Percentiles rank a stretch among this genome's conserved stretches.
phyloP scores from a whole-genome alignment of 1,284 basidiomycete genomes.

The Ganoderma boninense region DNA sequence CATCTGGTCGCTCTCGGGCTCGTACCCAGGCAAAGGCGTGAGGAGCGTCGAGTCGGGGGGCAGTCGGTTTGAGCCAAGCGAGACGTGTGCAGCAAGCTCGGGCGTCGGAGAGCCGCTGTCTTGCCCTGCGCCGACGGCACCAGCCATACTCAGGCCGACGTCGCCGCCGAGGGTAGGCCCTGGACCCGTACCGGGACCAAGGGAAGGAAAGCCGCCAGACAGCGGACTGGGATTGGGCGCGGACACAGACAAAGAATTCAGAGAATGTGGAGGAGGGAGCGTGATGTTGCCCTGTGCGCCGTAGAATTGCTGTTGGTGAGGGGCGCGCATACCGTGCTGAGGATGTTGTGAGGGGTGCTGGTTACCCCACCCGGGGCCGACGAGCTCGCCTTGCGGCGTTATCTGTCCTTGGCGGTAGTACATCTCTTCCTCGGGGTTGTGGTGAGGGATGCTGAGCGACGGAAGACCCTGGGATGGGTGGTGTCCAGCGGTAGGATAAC shows the following conservation, averaged over 20 bases:
- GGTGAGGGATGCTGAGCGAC: constrained; percentile 27
- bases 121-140: constrained; percentile 11
- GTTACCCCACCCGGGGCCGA: constrained; percentile 20
- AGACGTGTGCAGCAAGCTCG: constrained; percentile 36
- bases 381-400: constrained; percentile 29
- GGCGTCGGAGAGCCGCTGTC: constrained; percentile 30
- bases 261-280: constrained; percentile 28
- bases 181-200: constrained; percentile 21
- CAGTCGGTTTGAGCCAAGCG: constrained; percentile 46
- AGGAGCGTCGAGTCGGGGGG: constrained; percentile 59
- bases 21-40: constrained; percentile 57
- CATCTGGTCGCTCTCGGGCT: constrained; percentile 35
- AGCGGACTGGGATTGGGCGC: constrained; percentile 33
- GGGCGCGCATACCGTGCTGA: constrained; percentile 23
- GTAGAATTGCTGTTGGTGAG: constrained; percentile 34
- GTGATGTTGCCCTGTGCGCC: constrained; percentile 20
- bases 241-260: constrained; percentile 25
- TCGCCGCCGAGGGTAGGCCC: constrained; percentile 16
- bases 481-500: constrained; percentile 18
- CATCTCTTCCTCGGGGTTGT: constrained; percentile 25
- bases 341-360: constrained; percentile 19
- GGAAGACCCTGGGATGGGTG: constrained; percentile 22
- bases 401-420: constrained; percentile 26
- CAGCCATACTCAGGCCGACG: constrained; percentile 12
- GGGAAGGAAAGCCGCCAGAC: constrained; percentile 25